Base-by-base conservation (phyloP, 2,329 filamentous ascomycete species). In the Claviceps sp. region DNA sequence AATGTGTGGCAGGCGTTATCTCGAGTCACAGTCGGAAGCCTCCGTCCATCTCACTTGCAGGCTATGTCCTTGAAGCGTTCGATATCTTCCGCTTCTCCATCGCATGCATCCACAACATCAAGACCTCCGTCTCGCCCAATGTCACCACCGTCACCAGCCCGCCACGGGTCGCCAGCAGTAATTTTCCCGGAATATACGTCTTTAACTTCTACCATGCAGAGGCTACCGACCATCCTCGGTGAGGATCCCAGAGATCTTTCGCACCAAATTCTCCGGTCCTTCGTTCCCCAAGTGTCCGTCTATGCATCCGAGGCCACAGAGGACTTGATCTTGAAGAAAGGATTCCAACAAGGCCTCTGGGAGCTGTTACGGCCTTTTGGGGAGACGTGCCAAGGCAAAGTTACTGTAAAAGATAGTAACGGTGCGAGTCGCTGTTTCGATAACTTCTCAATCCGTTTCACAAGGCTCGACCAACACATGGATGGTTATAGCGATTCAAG, bases 281-380 rank as follows among this genome's bases (percentile, higher is more conserved):
- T 95, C 64, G 87, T 91, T 14, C 94, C 93, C 1, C 86, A 93
- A 56, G 81, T 98, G 45, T 87, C 86, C 6, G 80, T 98, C 29
- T 85, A 90, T 59, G 80, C 88, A n/a, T 95, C 91, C 14, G 72
- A 78, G 16, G 91, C 97, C 63, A 93, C 88, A 1, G 86, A 96
- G 62, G 78, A 83, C 52, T 69, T 98, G 53, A 77, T 89, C 51
- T 76, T 75, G 53, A 82, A 85, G 56, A 98, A 98, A 68, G 94
- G 94, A 0, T 87, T 97, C 58, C 73, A 80, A 40, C 77, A 82
- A 45, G 90, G 91, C 0, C 74, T 98, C 47, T 83, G 89, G 73
- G 86, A 95, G 66, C 71, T 98, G 23, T 70, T 98, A 52, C 77
- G 91, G 49, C 91, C 93, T 0, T 98, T 95, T 70, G 93, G 93